Evolutionary conservation across 2,329 filamentous ascomycete genomes (phyloP).

Genomic region (Sarocladium oryzae): DNA sequence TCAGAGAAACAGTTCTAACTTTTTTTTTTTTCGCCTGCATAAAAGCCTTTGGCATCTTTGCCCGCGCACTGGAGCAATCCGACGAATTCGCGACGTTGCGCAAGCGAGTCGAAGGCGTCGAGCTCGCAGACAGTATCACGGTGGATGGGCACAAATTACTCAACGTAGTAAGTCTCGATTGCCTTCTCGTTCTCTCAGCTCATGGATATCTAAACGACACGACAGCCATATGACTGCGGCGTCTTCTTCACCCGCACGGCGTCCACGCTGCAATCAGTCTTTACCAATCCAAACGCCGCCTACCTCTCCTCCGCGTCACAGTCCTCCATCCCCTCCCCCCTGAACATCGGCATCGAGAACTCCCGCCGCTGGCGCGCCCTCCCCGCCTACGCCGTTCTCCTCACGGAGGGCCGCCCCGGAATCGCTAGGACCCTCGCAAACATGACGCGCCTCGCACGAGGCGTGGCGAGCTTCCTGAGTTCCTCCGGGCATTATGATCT

Average conservation of each 20-base stretch:
- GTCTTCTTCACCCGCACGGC: conserved; percentile 74
- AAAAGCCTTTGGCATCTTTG: conserved; percentile 86
- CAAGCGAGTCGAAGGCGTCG: conserved; percentile 53
- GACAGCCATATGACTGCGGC: conserved; percentile 79
- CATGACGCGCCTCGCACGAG: conserved; percentile 66
- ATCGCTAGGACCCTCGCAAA: conserved; percentile 62
- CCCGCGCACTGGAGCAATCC: conserved; percentile 52
- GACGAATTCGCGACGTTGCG: conserved; percentile 50
- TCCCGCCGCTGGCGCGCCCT: conserved; percentile 84
- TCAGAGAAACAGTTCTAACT: no score
- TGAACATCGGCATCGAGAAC: conserved; percentile 87
- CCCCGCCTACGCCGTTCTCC: conserved; percentile 77
- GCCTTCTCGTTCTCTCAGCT: background rate
- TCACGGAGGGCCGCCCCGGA: conserved; percentile 66
- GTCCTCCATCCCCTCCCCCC: conserved; percentile 61
- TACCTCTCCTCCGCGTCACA: conserved; percentile 52
- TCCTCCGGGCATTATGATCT: conserved; percentile 58
- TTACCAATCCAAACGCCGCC: conserved; percentile 77
- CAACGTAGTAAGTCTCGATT: conserved; percentile 59
- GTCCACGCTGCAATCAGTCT: conserved; percentile 53
- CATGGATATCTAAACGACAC: conserved; percentile 1
- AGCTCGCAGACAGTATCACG: conserved; percentile 81
- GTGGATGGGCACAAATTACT: conserved; percentile 88
- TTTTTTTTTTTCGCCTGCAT: no score
- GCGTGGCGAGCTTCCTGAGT: conserved; percentile 57